phyloP scores from a whole-genome alignment of 2,329 filamentous ascomycete genomes.

The Juglanconis sp. region DNA sequence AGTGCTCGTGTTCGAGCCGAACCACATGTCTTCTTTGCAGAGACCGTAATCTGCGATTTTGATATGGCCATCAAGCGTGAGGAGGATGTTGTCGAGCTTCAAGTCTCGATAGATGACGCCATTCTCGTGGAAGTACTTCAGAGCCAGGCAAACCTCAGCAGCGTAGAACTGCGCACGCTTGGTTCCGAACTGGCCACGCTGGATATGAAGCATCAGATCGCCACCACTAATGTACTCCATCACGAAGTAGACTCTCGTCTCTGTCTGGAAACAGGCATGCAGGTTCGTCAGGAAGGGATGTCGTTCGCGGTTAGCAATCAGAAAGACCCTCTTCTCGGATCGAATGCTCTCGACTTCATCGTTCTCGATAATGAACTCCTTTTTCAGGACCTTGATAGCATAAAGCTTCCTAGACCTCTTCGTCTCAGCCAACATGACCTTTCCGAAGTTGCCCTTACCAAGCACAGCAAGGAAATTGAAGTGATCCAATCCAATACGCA shows the following conservation, averaged over 20 bases:
- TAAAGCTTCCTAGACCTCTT: conserved; percentile 90
- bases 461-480: conserved; percentile 99
- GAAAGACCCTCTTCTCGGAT: conserved; percentile 95
- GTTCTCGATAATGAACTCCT: conserved; percentile 99
- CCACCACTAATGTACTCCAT: conserved; percentile 99
- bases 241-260: conserved; percentile 97
- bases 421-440: conserved; percentile 98
- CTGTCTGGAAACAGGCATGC: conserved; percentile 98
- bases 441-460: conserved; percentile 98
- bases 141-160: conserved; percentile 89
- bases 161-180: conserved; percentile 99
- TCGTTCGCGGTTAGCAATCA: conserved; percentile 94
- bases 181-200: conserved; percentile 90
- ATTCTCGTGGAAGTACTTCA: conserved; percentile 99
- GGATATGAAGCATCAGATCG: conserved; percentile 98
- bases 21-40: conserved; percentile 99
- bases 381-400: conserved; percentile 98
- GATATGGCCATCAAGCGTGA: conserved; percentile 94
- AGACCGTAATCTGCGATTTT: conserved; percentile 98
- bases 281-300: conserved; percentile 94
- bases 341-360: conserved; percentile 97
- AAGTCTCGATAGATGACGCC: conserved; percentile 98
- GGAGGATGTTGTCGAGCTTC: conserved; percentile 87
- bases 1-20: conserved; percentile 90
- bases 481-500: conserved; percentile 91